These are phyloP conservation scores for Leptographium procerum DNA, from an alignment of 2,329 filamentous ascomycete genomes.

Conservation along the genomic window DNA sequence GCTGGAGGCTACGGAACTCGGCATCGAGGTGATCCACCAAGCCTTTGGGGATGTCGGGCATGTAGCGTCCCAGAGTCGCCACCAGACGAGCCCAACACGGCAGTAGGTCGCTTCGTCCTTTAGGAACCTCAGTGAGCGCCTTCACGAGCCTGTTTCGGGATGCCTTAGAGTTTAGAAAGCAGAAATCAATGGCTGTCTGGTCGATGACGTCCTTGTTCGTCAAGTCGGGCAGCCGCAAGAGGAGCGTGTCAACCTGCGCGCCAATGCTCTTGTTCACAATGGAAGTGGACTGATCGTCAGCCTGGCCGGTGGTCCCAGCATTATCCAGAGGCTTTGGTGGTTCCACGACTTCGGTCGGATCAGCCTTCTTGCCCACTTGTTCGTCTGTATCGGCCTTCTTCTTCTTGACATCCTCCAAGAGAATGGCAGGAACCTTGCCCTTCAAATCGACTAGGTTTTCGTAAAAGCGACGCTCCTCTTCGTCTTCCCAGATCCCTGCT, in stretches of 20 bases:
- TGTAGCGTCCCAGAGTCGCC: constrained; percentile 84
- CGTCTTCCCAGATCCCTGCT: constrained; percentile 95
- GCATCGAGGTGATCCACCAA: constrained; percentile 88
- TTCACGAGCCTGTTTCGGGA: constrained; percentile 91
- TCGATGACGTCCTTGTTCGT: constrained; percentile 88
- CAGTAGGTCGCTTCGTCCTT: constrained; percentile 81
- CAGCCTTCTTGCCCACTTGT: constrained; percentile 64
- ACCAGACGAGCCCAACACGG: constrained; percentile 87
- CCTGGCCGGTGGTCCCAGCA: not conserved
- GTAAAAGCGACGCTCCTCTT: constrained; percentile 95
- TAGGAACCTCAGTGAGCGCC: constrained; percentile 86
- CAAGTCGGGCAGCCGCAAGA: constrained; percentile 80
- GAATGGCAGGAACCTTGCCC: constrained; percentile 85
- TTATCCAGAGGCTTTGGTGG: constrained; percentile 38
- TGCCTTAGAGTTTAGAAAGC: constrained; percentile 95
- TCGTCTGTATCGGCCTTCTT: constrained; percentile 79
- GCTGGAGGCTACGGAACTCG: constrained; percentile 91
- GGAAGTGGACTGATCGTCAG: constrained; percentile 78
- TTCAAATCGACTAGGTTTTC: constrained; percentile 93
- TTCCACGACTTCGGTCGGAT: constrained; percentile 34
- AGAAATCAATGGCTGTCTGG: constrained; percentile 89
- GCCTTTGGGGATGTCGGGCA: constrained; percentile 87
- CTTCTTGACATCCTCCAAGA: constrained; percentile 90
- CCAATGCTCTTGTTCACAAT: constrained; percentile 98
- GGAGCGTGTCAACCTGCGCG: constrained; percentile 84